These are phyloP conservation scores for Podila epicladia DNA, from an alignment of 192 early-diverging fungal species.

Conservation along the genomic window DNA sequence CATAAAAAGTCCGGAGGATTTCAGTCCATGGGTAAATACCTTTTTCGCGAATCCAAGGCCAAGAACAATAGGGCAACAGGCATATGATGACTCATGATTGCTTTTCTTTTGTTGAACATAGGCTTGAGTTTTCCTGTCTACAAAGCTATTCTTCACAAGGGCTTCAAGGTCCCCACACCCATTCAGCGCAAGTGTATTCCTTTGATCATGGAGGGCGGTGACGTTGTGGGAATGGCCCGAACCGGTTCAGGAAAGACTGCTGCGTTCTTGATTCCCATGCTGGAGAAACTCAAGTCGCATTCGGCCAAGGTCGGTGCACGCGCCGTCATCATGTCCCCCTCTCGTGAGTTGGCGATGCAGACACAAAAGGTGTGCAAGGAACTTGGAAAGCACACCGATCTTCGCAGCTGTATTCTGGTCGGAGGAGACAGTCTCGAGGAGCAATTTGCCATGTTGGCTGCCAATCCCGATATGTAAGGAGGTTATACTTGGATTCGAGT, in stretches of 20 bases:
- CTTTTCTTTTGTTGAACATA: conserved; percentile 14
- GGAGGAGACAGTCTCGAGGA: conserved; percentile 98
- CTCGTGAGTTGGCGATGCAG: conserved; percentile 96
- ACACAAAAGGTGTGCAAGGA: conserved; percentile 96
- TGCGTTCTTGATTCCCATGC: conserved; percentile 92
- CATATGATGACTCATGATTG: neutral
- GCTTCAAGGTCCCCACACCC: conserved; percentile 98
- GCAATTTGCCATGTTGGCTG: conserved; percentile 92
- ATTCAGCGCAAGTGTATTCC: conserved; percentile 98
- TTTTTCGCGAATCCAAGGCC: too few relatives aligned
- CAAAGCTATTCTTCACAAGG: conserved; percentile 90
- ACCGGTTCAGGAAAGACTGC: conserved; percentile 99
- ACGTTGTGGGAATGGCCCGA: conserved; percentile 98
- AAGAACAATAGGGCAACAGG: neutral
- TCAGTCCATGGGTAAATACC: conserved; percentile 89
- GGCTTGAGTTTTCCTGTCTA: conserved; percentile 84
- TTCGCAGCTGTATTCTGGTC: conserved; percentile 88
- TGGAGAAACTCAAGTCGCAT: conserved; percentile 88
- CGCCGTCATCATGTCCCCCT: conserved; percentile 89
- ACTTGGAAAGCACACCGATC: conserved; percentile 91
- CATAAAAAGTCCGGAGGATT: conserved; percentile 98
- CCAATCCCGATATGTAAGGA: conserved; percentile 90
- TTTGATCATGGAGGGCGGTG: conserved; percentile 87
- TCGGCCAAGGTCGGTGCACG: conserved; percentile 86
- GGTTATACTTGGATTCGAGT: conserved; percentile 1